Percentiles rank a stretch among this genome's conserved stretches.
These are phyloP conservation scores for Wickerhamiella domercqiae DNA, from an alignment of 805 yeast genomes.

Conservation along the genomic window DNA sequence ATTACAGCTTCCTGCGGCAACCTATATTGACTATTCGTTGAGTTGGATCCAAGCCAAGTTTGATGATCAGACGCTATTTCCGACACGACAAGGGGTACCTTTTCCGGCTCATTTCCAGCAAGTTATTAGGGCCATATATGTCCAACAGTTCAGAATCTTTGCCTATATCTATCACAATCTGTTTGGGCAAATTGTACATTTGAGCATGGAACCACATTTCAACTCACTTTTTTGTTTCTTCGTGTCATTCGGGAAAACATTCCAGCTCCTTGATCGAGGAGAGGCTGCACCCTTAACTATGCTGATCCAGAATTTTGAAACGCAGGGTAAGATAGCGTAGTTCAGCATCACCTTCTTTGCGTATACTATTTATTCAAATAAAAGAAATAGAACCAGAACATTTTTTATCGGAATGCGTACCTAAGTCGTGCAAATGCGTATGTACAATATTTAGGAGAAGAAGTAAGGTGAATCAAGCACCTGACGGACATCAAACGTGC, in stretches of 20 bases:
- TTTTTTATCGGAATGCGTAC: no score
- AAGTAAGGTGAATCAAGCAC: slow-evolving; percentile 67
- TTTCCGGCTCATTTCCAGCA: slow-evolving; percentile 75
- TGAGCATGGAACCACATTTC: slow-evolving; percentile 93
- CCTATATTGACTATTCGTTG: slow-evolving; percentile 80
- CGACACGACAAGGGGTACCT: slow-evolving; percentile 76
- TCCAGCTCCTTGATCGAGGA: slow-evolving; percentile 57
- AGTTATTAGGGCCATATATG: slow-evolving; percentile 71
- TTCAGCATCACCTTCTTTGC: background rate
- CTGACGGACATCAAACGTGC: slow-evolving; percentile 64
- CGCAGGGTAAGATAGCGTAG: slow-evolving; percentile 66
- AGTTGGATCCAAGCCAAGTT: slow-evolving; percentile 81
- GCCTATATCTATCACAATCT: slow-evolving; percentile 93
- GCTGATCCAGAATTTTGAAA: slow-evolving; percentile 64
- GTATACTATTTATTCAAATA: no score
- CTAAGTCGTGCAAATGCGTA: no score
- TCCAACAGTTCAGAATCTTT: slow-evolving; percentile 88
- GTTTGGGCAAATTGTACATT: slow-evolving; percentile 82
- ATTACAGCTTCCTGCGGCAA: slow-evolving; percentile 77
- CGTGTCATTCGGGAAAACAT: slow-evolving; percentile 72
- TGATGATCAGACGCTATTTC: slow-evolving; percentile 80
- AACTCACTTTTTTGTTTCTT: slow-evolving; percentile 94
- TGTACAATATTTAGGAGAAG: slow-evolving; percentile 30
- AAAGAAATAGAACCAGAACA: background rate
- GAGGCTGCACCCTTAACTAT: slow-evolving; percentile 70